Conservation (phyloP, 345 rosid genomes). For the Dipteronia dyeriana region DNA sequence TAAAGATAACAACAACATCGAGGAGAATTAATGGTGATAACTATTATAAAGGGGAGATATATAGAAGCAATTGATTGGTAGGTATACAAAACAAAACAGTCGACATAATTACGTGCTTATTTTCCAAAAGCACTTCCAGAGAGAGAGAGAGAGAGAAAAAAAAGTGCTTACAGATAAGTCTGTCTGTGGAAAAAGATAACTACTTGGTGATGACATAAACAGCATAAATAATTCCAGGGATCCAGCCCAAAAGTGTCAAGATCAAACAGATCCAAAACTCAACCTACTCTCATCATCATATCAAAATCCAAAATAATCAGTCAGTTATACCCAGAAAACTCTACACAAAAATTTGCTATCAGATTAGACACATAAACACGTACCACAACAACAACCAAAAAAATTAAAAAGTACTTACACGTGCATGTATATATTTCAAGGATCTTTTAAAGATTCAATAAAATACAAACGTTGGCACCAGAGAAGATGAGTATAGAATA, state of each 20-base stretch:
- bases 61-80: too few relatives aligned
- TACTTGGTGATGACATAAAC: constrained; percentile 63
- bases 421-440: too few relatives aligned
- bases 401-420: too few relatives aligned
- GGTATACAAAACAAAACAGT: not conserved
- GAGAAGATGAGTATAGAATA: not conserved
- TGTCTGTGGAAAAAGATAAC: not conserved
- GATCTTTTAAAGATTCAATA: too few relatives aligned
- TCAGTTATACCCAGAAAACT: constrained; percentile 89
- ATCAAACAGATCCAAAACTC: constrained; percentile 93
- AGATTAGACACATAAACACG: not conserved
- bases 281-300: constrained; percentile 31
- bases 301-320: not conserved
- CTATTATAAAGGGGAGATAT: too few relatives aligned
- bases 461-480: too few relatives aligned
- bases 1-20: too few relatives aligned
- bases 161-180: constrained; percentile 13
- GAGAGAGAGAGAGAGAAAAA: not conserved
- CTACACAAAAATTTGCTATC: constrained; percentile 27
- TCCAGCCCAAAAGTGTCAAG: constrained; percentile 62
- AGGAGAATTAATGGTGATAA: too few relatives aligned
- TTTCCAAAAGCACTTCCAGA: not conserved
- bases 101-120: not conserved
- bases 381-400: too few relatives aligned
- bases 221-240: constrained; percentile 86